Evolutionary conservation across 164 flowering plant genomes (phyloP).

Genomic region (Sextonia rubra): DNA sequence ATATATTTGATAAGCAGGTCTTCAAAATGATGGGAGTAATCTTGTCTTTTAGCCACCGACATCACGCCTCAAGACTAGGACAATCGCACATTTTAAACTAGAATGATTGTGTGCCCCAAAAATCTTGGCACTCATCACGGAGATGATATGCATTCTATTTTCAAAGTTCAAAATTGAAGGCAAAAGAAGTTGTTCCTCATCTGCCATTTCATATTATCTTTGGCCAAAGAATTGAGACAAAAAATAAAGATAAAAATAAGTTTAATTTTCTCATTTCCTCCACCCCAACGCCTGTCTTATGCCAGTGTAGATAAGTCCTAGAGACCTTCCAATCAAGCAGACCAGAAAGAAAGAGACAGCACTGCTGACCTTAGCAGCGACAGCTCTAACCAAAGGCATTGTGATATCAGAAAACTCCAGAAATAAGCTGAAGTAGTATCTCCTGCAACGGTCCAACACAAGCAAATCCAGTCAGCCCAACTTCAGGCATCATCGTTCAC

Average conservation of each 20-base stretch:
- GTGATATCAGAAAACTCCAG: conserved; percentile 81
- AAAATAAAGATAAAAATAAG: not conserved
- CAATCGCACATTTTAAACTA: not conserved
- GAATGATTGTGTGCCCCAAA: not conserved
- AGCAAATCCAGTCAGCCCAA: conserved; percentile 5
- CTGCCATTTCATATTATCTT: not conserved
- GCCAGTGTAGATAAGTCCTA: conserved; percentile 90
- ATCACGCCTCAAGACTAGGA: not conserved
- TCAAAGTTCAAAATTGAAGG: not conserved
- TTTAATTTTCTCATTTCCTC: conserved; percentile 49
- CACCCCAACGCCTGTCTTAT: conserved; percentile 85
- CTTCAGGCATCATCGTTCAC: not conserved
- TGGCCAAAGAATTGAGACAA: not conserved
- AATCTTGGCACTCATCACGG: not conserved
- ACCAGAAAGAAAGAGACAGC: conserved; percentile 90
- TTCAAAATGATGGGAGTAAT: not conserved
- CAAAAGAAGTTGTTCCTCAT: not conserved
- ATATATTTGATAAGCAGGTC: not conserved
- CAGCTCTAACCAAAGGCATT: conserved; percentile 64
- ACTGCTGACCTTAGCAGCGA: conserved; percentile 54
- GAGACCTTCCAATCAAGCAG: conserved; percentile 80
- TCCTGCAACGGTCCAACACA: conserved; percentile 56
- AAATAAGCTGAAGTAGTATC: conserved; percentile 86
- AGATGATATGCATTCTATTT: not conserved
- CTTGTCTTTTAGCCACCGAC: conserved; percentile 2